Percentiles rank a stretch among this genome's conserved stretches.
Evolutionary conservation across 108 stramenopile genomes (phyloP).

Genomic region (Cyclostephanos invisitatus): DNA sequence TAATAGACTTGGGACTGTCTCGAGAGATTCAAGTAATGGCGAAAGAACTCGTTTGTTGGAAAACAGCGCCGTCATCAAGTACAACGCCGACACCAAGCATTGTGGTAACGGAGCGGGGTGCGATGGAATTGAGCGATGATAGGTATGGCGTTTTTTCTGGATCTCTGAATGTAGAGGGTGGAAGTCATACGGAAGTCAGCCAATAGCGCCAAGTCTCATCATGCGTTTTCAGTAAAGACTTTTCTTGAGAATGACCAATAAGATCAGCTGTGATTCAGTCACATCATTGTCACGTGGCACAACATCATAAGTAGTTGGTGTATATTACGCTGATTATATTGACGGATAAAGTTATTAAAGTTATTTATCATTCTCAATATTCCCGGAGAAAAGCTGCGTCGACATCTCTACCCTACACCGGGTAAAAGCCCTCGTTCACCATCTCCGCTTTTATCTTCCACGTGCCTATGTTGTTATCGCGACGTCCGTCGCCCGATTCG

Average conservation of each 20-base stretch:
- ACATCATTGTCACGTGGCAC: no score
- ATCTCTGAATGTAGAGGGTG: not conserved
- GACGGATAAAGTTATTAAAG: not conserved
- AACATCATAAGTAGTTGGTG: no score
- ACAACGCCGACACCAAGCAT: not conserved
- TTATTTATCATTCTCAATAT: no score
- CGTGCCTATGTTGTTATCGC: not conserved
- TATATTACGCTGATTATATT: not conserved
- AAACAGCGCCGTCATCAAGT: not conserved
- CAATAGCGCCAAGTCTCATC: no score
- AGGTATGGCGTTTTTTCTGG: not conserved
- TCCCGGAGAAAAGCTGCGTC: no score
- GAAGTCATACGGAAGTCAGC: no score
- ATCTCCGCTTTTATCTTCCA: slow-evolving; percentile 42
- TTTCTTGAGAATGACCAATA: no score
- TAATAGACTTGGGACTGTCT: not conserved
- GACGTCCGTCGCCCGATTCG: no score
- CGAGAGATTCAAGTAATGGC: not conserved
- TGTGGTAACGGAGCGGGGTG: no score
- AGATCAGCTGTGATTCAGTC: no score
- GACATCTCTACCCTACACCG: not conserved
- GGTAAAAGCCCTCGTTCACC: slow-evolving; percentile 42
- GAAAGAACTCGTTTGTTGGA: slow-evolving; percentile 1
- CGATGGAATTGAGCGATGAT: not conserved
- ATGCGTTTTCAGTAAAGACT: no score